Percentiles rank a stretch among this genome's conserved stretches.
Conservation (phyloP, 371 early-diverging fungal species). For the Zancudomyces culisetae region DNA sequence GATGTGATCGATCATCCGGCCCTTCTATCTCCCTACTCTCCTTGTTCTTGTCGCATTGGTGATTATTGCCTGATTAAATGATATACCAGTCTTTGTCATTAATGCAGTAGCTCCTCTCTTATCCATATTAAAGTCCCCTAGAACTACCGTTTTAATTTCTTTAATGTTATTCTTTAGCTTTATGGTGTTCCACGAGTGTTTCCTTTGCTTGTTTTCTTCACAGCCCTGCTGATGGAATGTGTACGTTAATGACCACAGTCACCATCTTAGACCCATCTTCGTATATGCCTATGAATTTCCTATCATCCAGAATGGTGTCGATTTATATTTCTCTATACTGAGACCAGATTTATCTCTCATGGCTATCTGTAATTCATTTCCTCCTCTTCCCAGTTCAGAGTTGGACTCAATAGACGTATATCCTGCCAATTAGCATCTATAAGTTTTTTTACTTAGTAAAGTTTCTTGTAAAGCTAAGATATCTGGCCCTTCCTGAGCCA, state of each 20-base stretch:
- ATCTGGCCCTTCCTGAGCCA: too few species aligned
- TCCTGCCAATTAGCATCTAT: neutral
- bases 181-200: too few species aligned
- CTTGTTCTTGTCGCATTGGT: neutral
- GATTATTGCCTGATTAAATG: too few species aligned
- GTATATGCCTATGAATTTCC: neutral
- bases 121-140: too few species aligned
- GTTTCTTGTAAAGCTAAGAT: slow-evolving; percentile 1
- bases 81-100: too few species aligned
- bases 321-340: neutral
- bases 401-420: neutral
- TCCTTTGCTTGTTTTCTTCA: neutral
- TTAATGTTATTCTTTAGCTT: too few species aligned
- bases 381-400: neutral
- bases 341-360: neutral
- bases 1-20: slow-evolving; percentile 1
- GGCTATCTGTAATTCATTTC: neutral
- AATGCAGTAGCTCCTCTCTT: too few species aligned
- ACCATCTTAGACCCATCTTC: neutral
- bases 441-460: neutral
- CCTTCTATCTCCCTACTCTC: neutral
- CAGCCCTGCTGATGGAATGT: neutral
- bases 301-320: neutral
- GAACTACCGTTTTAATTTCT: too few species aligned
- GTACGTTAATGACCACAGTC: neutral